Evolutionary conservation across 139 green algal genomes (phyloP).

Genomic region (Pseudopediastrum boryanum): DNA sequence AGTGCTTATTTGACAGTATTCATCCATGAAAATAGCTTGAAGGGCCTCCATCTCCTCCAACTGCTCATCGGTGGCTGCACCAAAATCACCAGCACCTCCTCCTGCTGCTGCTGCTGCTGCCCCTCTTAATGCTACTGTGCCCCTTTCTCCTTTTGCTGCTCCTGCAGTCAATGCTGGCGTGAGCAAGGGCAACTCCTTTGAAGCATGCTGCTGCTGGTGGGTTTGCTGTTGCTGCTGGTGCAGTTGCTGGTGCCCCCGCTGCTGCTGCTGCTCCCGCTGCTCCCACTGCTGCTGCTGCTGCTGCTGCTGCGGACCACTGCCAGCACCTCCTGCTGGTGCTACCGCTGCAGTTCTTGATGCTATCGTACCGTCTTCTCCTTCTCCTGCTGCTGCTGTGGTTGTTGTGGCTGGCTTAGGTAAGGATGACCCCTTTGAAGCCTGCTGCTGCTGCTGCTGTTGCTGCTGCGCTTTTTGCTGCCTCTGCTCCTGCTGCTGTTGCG

Average conservation of each 20-base stretch:
- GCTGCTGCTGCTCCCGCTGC: conserved; percentile 2
- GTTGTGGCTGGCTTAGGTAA: neutral
- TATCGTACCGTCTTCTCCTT: neutral
- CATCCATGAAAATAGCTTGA: conserved; percentile 31
- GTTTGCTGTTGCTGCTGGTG: neutral
- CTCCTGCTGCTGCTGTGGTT: neutral
- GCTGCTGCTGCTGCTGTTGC: too few relatives aligned
- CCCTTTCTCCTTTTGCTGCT: neutral
- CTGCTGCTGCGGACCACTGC: neutral
- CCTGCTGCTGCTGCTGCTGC: conserved; percentile 4
- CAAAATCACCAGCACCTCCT: neutral
- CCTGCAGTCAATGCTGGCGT: neutral
- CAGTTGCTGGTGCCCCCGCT: neutral
- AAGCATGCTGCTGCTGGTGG: conserved; percentile 5
- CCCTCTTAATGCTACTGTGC: neutral
- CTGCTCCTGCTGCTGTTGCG: too few relatives aligned
- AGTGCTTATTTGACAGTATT: conserved; percentile 33
- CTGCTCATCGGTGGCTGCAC: conserved; percentile 43
- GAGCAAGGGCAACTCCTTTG: too few relatives aligned
- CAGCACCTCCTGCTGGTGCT: neutral
- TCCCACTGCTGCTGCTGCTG: neutral
- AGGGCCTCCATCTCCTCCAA: conserved; percentile 59
- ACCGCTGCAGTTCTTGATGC: conserved; percentile 1
- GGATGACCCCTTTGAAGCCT: too few relatives aligned
- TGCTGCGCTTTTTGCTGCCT: too few relatives aligned